A percentile compares a stretch with the other conserved stretches of the same genome.
Evolutionary conservation across 1,284 basidiomycete species (phyloP).

Genomic region (Chondrostereum purpureum): DNA sequence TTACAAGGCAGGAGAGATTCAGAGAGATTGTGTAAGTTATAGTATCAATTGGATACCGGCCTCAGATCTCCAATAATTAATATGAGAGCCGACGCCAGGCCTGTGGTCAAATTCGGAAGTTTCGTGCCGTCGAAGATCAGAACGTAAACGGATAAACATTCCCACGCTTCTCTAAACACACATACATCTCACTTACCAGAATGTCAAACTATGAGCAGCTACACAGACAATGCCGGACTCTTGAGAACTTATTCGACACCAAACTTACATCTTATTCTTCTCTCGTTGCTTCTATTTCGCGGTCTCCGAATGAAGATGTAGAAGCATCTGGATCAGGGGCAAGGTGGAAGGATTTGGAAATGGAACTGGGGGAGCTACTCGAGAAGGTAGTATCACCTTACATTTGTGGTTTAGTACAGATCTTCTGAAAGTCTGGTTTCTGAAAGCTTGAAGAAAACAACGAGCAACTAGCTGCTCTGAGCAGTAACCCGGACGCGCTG

Average conservation of each 20-base stretch:
- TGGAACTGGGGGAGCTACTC: slow-evolving; percentile 82
- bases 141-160: no score
- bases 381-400: slow-evolving; percentile 64
- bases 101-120: no score
- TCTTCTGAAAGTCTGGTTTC: slow-evolving; percentile 12
- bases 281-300: slow-evolving; percentile 69
- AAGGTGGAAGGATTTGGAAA: slow-evolving; percentile 76
- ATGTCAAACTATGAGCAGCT: slow-evolving; percentile 76
- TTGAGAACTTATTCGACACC: slow-evolving; percentile 86
- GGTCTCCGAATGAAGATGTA: slow-evolving; percentile 53
- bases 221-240: slow-evolving; percentile 83
- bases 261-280: slow-evolving; percentile 88
- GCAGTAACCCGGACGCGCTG: slow-evolving; percentile 72
- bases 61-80: no score
- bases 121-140: no score
- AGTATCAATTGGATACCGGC: no score
- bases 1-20: no score
- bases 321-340: slow-evolving; percentile 65
- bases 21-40: no score
- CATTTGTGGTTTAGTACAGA: neutral
- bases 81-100: no score
- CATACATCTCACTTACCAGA: no score
- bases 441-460: slow-evolving; percentile 77
- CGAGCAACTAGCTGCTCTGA: slow-evolving; percentile 62
- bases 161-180: no score